These are phyloP conservation scores for Pseudopithomyces chartarum DNA, from an alignment of 2,329 filamentous ascomycete genomes.

Conservation along the genomic window DNA sequence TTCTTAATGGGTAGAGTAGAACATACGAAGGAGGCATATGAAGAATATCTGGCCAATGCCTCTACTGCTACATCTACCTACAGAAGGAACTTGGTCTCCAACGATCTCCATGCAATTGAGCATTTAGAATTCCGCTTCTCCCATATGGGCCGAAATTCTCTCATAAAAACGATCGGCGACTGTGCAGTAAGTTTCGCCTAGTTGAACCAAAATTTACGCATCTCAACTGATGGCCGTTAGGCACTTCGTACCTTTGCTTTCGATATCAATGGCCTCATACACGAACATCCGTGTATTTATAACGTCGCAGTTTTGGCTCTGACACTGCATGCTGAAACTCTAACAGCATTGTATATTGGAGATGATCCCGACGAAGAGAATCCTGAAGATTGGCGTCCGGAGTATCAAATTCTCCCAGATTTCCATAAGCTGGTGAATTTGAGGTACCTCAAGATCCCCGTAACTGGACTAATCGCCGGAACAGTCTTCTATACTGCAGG, in stretches of 20 bases:
- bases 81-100: not conserved
- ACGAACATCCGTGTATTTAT: not conserved
- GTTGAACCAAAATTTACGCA: not conserved
- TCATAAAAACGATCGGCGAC: not conserved
- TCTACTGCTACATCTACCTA: not conserved
- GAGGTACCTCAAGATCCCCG: not conserved
- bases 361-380: not conserved
- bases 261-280: not conserved
- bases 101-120: not conserved
- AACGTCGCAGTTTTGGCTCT: not conserved
- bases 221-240: not conserved
- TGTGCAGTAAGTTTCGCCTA: constrained; percentile 1
- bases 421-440: not conserved
- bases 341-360: not conserved
- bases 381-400: not conserved
- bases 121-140: not conserved
- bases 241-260: constrained; percentile 1
- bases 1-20: not conserved
- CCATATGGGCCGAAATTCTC: not conserved
- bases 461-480: not conserved
- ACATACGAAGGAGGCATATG: not conserved
- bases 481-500: not conserved
- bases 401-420: not conserved
- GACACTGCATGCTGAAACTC: not conserved
- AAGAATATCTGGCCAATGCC: not conserved